Evolutionary conservation across 495 filamentous ascomycete genomes (phyloP), one percentile per base, ranked within the genome.

Genomic region (Friedmanniomyces simplex): DNA sequence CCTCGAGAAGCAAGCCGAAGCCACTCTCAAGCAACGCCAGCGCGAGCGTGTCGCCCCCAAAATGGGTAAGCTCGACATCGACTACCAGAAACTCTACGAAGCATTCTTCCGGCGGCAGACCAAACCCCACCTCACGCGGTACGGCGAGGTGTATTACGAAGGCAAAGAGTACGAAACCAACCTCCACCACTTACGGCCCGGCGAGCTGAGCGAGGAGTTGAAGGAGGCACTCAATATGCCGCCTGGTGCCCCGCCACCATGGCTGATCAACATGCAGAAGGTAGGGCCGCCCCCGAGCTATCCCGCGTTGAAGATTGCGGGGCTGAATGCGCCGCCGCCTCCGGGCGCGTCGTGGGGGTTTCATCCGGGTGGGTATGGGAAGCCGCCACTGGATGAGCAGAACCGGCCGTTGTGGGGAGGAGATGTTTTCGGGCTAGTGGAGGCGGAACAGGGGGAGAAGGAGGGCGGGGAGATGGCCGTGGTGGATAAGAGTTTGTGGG

Each of bases 111-210:
- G 89, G 25, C 94, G 93, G 66, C 93, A 98, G 70, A 95, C 88
- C 36, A 98, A 98, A 67, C 93, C 93, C 1, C 84, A 89, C 60
- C 72, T 98, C 50, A 97, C 93, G 42, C 81, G 90, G 20, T 97
- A 95, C 65, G 93, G 93, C 26, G 93, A 98, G 69, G 90, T 97
- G 18, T 98, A 98, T 71, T 96, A 96, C 67, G 93, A 98, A 66
- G 93, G 93, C 63, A 98, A 98, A 68, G 93, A 98, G 71, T 95
- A 88, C 68, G 93, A 98, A 72, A 95, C 91, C 6, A 95, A 97
- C 73, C 77, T 95, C 47, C 82, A 83, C 62, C 87, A 96, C 72
- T 77, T 96, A 48, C 83, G 88, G 52, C 88, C 94, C 3, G 93
- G 93, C 36, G 91, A 97, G 64, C 69, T 96, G 46, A 93, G 86